These are phyloP conservation scores for Zangia roseola DNA, from an alignment of 768 basidiomycete species.

Conservation along the genomic window DNA sequence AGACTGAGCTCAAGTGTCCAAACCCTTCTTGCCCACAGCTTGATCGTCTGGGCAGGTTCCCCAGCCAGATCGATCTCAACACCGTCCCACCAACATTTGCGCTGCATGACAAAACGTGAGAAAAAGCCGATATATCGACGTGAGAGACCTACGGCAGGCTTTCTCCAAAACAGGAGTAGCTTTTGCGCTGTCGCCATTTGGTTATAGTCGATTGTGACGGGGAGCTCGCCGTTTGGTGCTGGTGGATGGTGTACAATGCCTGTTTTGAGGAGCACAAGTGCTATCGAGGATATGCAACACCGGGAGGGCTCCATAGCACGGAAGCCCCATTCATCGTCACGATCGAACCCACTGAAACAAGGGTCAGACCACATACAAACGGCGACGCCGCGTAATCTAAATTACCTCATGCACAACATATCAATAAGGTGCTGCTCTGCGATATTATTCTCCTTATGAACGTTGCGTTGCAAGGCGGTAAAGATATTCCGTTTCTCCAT, in stretches of 20 bases:
- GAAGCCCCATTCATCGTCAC: constrained; percentile 98
- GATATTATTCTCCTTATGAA: constrained; percentile 98
- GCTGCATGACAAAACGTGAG: constrained; percentile 41
- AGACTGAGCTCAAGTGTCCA: constrained; percentile 98
- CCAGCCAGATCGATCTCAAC: constrained; percentile 82
- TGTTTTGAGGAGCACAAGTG: constrained; percentile 94
- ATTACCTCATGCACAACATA: constrained; percentile 99
- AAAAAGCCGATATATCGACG: not conserved
- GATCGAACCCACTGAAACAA: constrained; percentile 74
- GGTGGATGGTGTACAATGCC: constrained; percentile 77
- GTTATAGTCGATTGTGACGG: constrained; percentile 80
- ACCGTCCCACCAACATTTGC: constrained; percentile 99
- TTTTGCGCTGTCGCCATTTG: constrained; percentile 99
- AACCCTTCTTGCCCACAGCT: constrained; percentile 95
- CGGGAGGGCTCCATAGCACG: constrained; percentile 93
- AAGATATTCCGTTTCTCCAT: constrained; percentile 92
- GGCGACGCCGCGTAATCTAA: constrained; percentile 1
- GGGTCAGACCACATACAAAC: constrained; percentile 10
- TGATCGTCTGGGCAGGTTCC: constrained; percentile 57
- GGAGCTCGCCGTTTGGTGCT: constrained; percentile 54
- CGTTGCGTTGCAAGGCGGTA: constrained; percentile 96
- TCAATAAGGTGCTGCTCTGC: constrained; percentile 99
- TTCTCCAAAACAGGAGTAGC: constrained; percentile 95
- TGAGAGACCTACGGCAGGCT: constrained; percentile 83
- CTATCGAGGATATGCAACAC: constrained; percentile 98